A percentile compares a stretch with the other conserved stretches of the same genome.
Conservation (phyloP, 805 yeast species). For the Candida ficus region DNA sequence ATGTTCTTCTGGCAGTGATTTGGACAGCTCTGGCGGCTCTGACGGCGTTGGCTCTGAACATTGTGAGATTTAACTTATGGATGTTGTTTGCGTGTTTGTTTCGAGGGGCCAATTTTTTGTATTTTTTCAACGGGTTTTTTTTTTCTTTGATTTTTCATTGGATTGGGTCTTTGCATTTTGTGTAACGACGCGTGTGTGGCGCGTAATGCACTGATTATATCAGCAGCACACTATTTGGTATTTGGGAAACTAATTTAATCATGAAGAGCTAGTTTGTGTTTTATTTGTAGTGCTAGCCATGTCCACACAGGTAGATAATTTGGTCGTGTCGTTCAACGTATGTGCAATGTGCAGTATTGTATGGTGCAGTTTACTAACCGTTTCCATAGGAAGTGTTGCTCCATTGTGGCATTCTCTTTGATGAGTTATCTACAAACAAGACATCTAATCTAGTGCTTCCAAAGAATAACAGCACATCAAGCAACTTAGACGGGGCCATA, state of each 20-base stretch:
- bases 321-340: slow-evolving; percentile 14
- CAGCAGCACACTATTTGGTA: too few relatives aligned
- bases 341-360: too few relatives aligned
- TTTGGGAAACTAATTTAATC: too few relatives aligned
- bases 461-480: slow-evolving; percentile 10
- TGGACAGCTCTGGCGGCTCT: slow-evolving; percentile 36
- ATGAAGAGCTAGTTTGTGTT: too few relatives aligned
- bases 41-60: slow-evolving; percentile 26
- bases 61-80: slow-evolving; percentile 4
- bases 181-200: neutral
- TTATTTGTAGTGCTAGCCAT: slow-evolving; percentile 3
- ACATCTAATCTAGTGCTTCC: slow-evolving; percentile 21
- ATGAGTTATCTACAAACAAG: slow-evolving; percentile 19
- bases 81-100: neutral
- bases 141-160: slow-evolving; percentile 9
- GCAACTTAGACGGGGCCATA: slow-evolving; percentile 14
- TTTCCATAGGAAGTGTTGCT: slow-evolving; percentile 20
- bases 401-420: slow-evolving; percentile 20
- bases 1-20: slow-evolving; percentile 65
- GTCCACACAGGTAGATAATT: slow-evolving; percentile 16
- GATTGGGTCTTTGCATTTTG: slow-evolving; percentile 6
- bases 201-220: neutral
- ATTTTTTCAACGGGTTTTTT: slow-evolving; percentile 5
- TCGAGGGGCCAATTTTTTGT: slow-evolving; percentile 4
- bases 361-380: too few relatives aligned